These are phyloP conservation scores for Brachypodium distachyon DNA, from an alignment of 202 grass and related monocot species.

Conservation along the genomic window DNA sequence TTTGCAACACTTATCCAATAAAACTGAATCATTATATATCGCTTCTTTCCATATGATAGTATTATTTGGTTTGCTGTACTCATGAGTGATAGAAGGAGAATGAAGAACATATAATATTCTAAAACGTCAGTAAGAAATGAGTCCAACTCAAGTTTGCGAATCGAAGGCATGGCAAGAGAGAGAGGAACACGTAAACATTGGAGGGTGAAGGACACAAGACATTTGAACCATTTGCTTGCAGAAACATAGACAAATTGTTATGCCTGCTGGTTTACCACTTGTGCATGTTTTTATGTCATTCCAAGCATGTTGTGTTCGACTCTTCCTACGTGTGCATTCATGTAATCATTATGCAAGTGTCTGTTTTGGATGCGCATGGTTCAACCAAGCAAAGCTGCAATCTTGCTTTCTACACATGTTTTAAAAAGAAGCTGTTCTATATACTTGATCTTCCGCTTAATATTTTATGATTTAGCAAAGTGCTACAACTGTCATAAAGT, in stretches of 20 bases:
- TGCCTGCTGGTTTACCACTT: neutral
- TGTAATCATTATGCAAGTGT: neutral
- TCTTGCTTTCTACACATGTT: neutral
- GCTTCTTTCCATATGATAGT: conserved; percentile 2
- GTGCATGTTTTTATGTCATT: neutral
- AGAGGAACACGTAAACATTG: neutral
- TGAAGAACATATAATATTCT: neutral
- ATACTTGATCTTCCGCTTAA: neutral
- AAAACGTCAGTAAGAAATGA: neutral
- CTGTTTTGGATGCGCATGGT: neutral
- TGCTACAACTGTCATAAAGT: neutral
- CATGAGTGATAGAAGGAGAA: neutral
- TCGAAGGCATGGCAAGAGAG: neutral
- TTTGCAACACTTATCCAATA: neutral
- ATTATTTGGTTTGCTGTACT: neutral
- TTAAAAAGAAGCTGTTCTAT: neutral
- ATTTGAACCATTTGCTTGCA: neutral
- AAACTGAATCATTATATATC: neutral
- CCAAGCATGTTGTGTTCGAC: neutral
- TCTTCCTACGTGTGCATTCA: neutral
- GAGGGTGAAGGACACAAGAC: neutral
- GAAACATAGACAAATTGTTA: neutral
- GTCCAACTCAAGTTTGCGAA: neutral
- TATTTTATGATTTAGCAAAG: neutral
- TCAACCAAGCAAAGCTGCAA: neutral